Conservation (phyloP, 1,139 yeast genomes). For the Nadsonia commutata region DNA sequence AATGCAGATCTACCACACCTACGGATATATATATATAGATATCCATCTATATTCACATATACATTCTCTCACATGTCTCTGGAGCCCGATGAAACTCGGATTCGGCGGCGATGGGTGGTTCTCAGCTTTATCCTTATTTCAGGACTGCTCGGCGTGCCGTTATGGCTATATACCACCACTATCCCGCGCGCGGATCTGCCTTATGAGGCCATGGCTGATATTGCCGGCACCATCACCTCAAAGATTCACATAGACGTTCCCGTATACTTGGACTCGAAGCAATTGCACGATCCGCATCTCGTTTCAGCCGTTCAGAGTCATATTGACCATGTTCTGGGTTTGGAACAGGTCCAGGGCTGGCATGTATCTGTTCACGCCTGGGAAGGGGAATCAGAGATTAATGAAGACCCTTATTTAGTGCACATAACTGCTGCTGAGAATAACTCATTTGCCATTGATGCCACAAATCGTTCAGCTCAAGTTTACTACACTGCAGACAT, state of each 20-base stretch:
- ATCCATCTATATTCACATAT: no score
- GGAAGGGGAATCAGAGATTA: conserved; percentile 3
- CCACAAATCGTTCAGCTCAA: neutral
- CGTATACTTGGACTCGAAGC: conserved; percentile 31
- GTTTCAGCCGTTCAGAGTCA: conserved; percentile 31
- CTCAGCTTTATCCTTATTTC: neutral
- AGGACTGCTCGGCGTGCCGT: conserved; percentile 49
- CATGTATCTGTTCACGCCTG: conserved; percentile 10
- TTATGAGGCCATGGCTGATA: conserved; percentile 32
- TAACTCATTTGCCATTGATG: neutral
- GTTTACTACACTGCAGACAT: neutral
- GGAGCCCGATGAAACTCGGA: no score
- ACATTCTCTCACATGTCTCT: no score
- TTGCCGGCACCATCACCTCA: conserved; percentile 25
- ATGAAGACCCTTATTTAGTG: neutral
- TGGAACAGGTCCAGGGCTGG: conserved; percentile 17
- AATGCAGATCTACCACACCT: no score
- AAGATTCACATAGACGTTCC: conserved; percentile 39
- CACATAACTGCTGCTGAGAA: neutral
- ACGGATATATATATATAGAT: no score
- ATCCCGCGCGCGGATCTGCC: conserved; percentile 69
- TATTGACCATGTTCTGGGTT: conserved; percentile 19
- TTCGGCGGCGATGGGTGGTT: no score
- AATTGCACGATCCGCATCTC: conserved; percentile 28
- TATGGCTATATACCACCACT: conserved; percentile 57